Conservation (phyloP, 176 grass and related monocot genomes). For the Microstegium vimineum region DNA sequence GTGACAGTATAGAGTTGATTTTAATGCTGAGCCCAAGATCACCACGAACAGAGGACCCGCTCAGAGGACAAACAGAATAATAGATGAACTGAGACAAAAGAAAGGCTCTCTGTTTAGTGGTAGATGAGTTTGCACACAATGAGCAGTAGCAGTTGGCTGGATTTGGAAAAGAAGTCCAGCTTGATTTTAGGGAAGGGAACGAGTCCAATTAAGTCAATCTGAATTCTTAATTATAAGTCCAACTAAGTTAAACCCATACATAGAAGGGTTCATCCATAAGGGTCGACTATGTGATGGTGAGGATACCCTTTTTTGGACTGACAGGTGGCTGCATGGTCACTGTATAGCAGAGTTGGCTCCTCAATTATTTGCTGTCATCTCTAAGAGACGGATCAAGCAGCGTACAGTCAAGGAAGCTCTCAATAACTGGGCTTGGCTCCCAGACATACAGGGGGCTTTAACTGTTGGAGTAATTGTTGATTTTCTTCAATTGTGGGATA, state of each 20-base stretch:
- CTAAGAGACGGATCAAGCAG: background rate
- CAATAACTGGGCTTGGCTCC: too few species aligned
- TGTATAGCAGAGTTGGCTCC: too few species aligned
- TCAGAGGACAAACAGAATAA: constrained; percentile 11
- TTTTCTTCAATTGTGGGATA: too few species aligned
- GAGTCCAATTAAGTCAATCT: background rate
- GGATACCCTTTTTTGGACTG: too few species aligned
- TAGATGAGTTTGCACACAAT: background rate
- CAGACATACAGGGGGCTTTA: too few species aligned
- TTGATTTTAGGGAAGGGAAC: background rate
- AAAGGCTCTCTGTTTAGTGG: background rate
- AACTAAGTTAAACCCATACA: background rate
- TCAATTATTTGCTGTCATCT: too few species aligned
- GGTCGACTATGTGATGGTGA: background rate
- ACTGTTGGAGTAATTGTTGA: too few species aligned
- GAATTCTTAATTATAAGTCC: background rate
- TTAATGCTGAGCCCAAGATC: background rate
- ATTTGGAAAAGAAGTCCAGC: background rate
- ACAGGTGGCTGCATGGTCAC: too few species aligned
- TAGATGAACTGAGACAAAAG: background rate
- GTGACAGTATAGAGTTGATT: constrained; percentile 19
- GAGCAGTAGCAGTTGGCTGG: background rate
- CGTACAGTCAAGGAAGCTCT: too few species aligned
- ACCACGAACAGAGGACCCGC: background rate
- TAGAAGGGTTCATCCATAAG: background rate